These are phyloP conservation scores for Candida freyschussii DNA, from an alignment of 1,139 yeast species.

Conservation along the genomic window DNA sequence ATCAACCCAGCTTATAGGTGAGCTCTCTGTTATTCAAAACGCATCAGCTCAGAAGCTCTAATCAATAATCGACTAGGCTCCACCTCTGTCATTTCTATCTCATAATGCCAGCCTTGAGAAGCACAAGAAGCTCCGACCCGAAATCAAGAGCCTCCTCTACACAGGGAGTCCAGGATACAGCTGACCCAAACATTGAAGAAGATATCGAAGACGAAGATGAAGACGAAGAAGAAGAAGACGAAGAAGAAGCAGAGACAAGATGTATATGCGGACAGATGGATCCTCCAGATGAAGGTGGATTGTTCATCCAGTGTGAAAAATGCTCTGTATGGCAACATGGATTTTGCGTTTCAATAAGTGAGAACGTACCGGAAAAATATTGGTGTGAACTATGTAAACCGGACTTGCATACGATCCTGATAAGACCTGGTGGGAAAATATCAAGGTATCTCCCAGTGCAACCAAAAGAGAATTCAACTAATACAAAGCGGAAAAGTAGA, in stretches of 20 bases:
- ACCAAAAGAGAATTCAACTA: conserved; percentile 25
- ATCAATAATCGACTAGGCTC: too few species aligned
- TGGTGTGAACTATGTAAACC: conserved; percentile 93
- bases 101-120: conserved; percentile 20
- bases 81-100: too few species aligned
- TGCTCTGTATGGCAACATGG: conserved; percentile 99
- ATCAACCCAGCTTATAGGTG: background rate
- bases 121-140: conserved; percentile 16
- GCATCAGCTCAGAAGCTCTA: too few species aligned
- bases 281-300: conserved; percentile 51
- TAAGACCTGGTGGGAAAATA: conserved; percentile 38
- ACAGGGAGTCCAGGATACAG: conserved; percentile 1
- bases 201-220: conserved; percentile 14
- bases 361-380: conserved; percentile 83
- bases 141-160: background rate
- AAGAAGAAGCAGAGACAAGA: conserved; percentile 62
- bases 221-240: conserved; percentile 27
- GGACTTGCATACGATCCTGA: conserved; percentile 61
- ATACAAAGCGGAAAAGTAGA: conserved; percentile 9
- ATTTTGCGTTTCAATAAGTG: conserved; percentile 80
- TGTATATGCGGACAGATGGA: conserved; percentile 76
- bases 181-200: conserved; percentile 1
- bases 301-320: conserved; percentile 77
- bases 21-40: too few species aligned
- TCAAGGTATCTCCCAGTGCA: conserved; percentile 40